phyloP scores from a whole-genome alignment of 805 yeast genomes.

The Ogataea methanolica region DNA sequence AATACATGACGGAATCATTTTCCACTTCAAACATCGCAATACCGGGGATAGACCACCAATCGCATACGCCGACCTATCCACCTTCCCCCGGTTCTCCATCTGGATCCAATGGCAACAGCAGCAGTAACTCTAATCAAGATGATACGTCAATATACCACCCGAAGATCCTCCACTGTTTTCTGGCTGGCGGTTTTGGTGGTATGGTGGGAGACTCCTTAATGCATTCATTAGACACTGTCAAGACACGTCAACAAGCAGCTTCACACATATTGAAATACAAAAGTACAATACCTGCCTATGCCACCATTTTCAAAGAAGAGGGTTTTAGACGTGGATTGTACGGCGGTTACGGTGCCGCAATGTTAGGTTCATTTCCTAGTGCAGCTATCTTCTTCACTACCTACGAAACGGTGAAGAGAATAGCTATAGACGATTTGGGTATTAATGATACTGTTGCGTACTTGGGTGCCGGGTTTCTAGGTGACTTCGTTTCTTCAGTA shows the following conservation, averaged over 20 bases:
- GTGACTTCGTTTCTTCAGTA: constrained; percentile 84
- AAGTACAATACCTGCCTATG: constrained; percentile 71
- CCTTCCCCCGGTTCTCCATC: background rate
- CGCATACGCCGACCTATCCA: constrained; percentile 1
- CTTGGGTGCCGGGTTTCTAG: constrained; percentile 83
- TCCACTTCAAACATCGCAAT: constrained; percentile 12
- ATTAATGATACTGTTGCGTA: constrained; percentile 78
- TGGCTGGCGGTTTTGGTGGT: constrained; percentile 96
- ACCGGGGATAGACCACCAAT: constrained; percentile 8
- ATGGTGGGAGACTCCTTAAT: constrained; percentile 85
- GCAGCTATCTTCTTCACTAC: constrained; percentile 93
- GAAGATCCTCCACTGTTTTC: constrained; percentile 54
- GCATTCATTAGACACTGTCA: constrained; percentile 96
- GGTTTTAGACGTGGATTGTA: constrained; percentile 82
- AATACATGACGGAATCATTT: constrained; percentile 7
- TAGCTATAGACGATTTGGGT: constrained; percentile 55
- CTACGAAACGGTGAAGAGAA: constrained; percentile 77
- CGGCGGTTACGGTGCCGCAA: constrained; percentile 89
- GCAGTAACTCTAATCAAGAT: background rate
- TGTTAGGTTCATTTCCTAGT: constrained; percentile 89
- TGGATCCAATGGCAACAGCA: background rate
- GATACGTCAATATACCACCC: constrained; percentile 21
- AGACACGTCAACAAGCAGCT: constrained; percentile 97
- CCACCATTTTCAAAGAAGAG: constrained; percentile 74
- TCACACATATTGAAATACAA: constrained; percentile 61